Percentiles rank a stretch among this genome's conserved stretches.
phyloP scores from a whole-genome alignment of 2,329 filamentous ascomycete genomes.

The Massarina eburnea region DNA sequence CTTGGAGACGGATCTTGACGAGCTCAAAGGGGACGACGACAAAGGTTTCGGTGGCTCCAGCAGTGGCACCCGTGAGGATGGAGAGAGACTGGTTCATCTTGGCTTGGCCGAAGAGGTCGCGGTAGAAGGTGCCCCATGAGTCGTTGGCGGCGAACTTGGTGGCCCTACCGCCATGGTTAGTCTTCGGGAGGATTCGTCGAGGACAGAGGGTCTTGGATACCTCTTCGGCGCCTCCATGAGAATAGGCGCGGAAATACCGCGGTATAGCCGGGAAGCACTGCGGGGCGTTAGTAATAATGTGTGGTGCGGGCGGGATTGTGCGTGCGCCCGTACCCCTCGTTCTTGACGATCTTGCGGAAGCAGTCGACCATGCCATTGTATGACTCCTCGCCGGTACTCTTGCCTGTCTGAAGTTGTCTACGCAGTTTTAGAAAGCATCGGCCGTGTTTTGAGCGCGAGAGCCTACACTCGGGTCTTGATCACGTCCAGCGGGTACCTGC shows the following conservation, averaged over 20 bases:
- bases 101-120: conserved; percentile 75
- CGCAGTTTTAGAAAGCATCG: conserved; percentile 26
- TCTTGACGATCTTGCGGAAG: conserved; percentile 93
- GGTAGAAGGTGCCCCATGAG: conserved; percentile 95
- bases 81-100: conserved; percentile 94
- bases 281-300: conserved; percentile 16
- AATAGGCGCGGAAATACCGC: conserved; percentile 92
- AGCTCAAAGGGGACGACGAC: conserved; percentile 98
- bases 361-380: conserved; percentile 99
- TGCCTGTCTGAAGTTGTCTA: conserved; percentile 84
- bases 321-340: conserved; percentile 76
- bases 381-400: conserved; percentile 70
- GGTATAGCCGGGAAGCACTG: conserved; percentile 87
- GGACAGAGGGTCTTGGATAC: conserved; percentile 25
- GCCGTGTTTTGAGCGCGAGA: conserved; percentile 5
- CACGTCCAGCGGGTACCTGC: conserved; percentile 96
- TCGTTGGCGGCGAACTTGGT: conserved; percentile 99
- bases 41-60: conserved; percentile 92
- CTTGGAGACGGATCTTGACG: conserved; percentile 97
- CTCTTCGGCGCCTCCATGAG: conserved; percentile 96
- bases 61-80: conserved; percentile 88
- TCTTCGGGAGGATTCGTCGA: neutral
- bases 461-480: conserved; percentile 95
- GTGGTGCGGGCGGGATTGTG: conserved; percentile 1
- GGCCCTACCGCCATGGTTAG: conserved; percentile 56